Base-by-base conservation (phyloP, 768 basidiomycete species). In the Boletus subparvulus region DNA sequence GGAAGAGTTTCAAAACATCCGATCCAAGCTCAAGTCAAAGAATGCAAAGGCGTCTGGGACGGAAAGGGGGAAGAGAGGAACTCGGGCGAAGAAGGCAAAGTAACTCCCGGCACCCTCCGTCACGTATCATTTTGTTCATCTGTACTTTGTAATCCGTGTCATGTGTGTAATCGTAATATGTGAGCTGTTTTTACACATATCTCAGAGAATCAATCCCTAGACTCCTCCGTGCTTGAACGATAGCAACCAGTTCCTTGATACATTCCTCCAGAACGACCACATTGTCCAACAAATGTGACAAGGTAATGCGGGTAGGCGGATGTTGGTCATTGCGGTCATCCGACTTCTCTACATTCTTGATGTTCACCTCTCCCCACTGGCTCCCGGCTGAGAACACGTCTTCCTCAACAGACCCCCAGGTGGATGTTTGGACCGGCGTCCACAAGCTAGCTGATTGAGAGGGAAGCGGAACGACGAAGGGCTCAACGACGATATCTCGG, bases 251-350 rank as follows among this genome's bases (percentile, higher is more conserved):
- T 71, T 98, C 96, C 74, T 98, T 98, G 67, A 98, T 88, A 58
- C 87, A 89, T 72, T 98, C 96, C 73, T 98, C 96, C 59, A 98
- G 69, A 40, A 98, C 86, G 32, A 98, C 94, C 32, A 95, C 88
- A 67, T 98, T 98, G 69, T 98, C 96, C 69, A 98, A 75, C 53
- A 98, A 70, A 60, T 83, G 86, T 44, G 92, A 94, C 50, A 98
- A 77, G 9, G 90, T 92, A 28, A 95, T 80, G 19, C 71, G 78
- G 16, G 73, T 69, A 14, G 68, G 54, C 33, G 69, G 75, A 47
- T 62, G 49, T 73, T 71, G 73, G 10, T 74, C 68, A 16, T 66
- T 28, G 61, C 60, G 14, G 54, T 42, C 39, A 45, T 49, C 55
- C 37, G 14, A 40, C n/a, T 68, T 69, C 32, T 72, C 62, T 9